A percentile compares a stretch with the other conserved stretches of the same genome.
Evolutionary conservation across 768 basidiomycete genomes (phyloP).

Genomic region (Serendipita sp.): DNA sequence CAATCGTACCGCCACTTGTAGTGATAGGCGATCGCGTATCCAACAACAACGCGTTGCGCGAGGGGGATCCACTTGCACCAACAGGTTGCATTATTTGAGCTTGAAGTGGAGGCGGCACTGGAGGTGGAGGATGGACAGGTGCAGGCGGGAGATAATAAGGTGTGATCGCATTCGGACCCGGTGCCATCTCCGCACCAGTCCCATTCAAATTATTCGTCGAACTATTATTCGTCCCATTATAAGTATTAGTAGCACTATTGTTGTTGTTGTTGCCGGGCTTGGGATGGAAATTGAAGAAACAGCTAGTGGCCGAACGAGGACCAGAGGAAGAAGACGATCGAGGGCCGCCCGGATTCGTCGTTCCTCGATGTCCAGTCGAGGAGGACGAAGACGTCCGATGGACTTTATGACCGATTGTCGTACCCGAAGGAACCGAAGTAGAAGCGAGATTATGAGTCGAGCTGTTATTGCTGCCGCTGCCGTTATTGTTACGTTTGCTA

Average conservation of each 20-base stretch:
- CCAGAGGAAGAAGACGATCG: too few species aligned
- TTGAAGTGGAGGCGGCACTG: background rate
- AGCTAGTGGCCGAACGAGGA: too few species aligned
- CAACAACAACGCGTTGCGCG: background rate
- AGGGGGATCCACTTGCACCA: background rate
- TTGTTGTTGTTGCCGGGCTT: background rate
- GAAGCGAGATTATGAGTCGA: background rate
- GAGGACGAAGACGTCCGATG: too few species aligned
- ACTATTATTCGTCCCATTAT: background rate
- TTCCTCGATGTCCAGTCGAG: too few species aligned
- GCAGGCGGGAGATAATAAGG: background rate
- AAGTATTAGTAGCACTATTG: background rate
- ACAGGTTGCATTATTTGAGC: background rate
- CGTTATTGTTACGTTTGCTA: background rate
- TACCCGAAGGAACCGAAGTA: background rate
- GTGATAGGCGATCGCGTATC: background rate
- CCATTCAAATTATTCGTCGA: background rate
- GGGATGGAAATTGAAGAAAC: background rate
- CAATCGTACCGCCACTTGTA: background rate
- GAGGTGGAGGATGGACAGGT: background rate
- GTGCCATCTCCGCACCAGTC: background rate
- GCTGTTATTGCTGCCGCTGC: background rate
- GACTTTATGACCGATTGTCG: too few species aligned
- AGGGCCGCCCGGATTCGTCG: too few species aligned
- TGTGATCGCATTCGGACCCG: background rate